phyloP scores from a whole-genome alignment of 331 rosid genomes.

The Erythrophleum ivorense region DNA sequence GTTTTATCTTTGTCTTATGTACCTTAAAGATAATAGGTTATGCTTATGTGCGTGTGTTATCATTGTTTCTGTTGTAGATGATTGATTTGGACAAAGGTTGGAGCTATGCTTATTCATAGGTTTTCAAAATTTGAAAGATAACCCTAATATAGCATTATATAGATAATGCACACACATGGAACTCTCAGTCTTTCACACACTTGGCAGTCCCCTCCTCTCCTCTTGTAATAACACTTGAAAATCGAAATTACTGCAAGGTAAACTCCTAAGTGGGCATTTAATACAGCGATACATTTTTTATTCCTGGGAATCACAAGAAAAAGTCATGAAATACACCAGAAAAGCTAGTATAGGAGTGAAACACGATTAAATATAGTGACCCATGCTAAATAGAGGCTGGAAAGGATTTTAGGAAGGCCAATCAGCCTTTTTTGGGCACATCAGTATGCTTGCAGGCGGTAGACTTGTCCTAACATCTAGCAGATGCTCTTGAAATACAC shows the following conservation, averaged over 20 bases:
- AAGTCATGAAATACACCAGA: neutral
- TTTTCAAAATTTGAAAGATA: neutral
- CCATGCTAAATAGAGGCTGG: neutral
- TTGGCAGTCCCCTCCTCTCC: neutral
- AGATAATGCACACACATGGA: neutral
- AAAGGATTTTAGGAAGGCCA: neutral
- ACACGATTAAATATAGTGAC: neutral
- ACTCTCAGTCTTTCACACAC: too few relatives aligned
- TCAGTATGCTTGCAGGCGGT: too few relatives aligned
- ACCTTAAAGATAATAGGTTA: constrained; percentile 21
- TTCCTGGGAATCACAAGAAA: neutral
- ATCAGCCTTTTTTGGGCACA: neutral
- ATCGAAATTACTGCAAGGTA: neutral
- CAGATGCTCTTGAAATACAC: neutral
- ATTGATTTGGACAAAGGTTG: neutral
- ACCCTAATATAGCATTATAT: neutral
- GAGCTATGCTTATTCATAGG: neutral
- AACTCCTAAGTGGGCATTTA: neutral
- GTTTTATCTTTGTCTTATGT: constrained; percentile 8
- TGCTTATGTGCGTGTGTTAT: neutral
- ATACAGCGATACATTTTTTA: neutral
- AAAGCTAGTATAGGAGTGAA: neutral
- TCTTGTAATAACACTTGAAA: neutral
- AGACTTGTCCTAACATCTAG: too few relatives aligned
- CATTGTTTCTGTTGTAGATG: neutral